These are phyloP conservation scores for Penicillium sp. DNA, from an alignment of 2,329 filamentous ascomycete species.

Conservation along the genomic window DNA sequence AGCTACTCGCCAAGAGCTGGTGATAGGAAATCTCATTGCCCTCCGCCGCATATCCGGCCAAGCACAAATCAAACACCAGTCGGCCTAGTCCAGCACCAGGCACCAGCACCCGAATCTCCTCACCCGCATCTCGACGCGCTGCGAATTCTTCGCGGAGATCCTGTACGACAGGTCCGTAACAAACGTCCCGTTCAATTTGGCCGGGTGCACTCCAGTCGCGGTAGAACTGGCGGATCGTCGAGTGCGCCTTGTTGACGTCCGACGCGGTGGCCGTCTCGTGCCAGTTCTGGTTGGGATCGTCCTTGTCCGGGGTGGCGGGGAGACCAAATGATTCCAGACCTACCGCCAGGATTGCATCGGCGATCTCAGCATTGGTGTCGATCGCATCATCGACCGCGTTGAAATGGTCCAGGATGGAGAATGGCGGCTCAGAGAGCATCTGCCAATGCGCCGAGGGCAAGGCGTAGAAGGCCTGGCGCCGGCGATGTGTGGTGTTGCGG, in stretches of 20 bases:
- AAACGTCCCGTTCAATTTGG: conserved; percentile 71
- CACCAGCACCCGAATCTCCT: conserved; percentile 71
- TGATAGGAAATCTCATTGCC: conserved; percentile 98
- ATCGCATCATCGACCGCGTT: conserved; percentile 84
- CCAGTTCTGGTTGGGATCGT: conserved; percentile 62
- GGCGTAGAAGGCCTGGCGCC: conserved; percentile 91
- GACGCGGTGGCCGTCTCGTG: conserved; percentile 69
- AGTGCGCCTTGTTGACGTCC: conserved; percentile 89
- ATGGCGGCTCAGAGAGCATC: conserved; percentile 78
- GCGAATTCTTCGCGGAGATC: conserved; percentile 61
- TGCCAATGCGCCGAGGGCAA: conserved; percentile 83
- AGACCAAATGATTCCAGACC: conserved; percentile 71
- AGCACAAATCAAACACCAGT: conserved; percentile 84
- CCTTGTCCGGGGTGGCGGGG: conserved; percentile 39
- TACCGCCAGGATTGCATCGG: conserved; percentile 73
- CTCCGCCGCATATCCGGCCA: conserved; percentile 73
- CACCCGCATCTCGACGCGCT: conserved; percentile 33
- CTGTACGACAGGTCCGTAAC: conserved; percentile 73
- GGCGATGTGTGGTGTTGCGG: conserved; percentile 86
- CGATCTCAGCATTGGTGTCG: conserved; percentile 82
- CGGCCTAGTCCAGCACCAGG: conserved; percentile 89
- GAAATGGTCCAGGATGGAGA: conserved; percentile 79
- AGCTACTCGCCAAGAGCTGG: conserved; percentile 82
- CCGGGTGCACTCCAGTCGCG: conserved; percentile 91
- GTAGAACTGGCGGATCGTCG: conserved; percentile 90